Conservation (phyloP, 805 yeast genomes). For the Cyberlindnera americana region DNA sequence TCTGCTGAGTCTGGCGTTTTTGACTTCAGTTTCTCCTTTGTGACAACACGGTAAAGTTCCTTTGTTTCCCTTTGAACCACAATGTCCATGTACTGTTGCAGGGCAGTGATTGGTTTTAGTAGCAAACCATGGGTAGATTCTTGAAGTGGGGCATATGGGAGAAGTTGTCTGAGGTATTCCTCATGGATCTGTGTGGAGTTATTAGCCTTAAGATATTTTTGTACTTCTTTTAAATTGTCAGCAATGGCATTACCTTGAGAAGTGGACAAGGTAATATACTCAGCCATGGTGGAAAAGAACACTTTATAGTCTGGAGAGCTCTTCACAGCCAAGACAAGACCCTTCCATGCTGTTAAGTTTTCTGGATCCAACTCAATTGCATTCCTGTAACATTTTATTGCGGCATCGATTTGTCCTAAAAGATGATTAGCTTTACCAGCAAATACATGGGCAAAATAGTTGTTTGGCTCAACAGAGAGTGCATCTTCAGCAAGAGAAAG, state of each 20-base stretch:
- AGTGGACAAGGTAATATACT: slow-evolving; percentile 39
- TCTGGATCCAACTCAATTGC: slow-evolving; percentile 51
- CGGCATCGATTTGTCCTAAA: slow-evolving; percentile 35
- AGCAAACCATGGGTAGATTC: slow-evolving; percentile 47
- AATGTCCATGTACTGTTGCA: slow-evolving; percentile 41
- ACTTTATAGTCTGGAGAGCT: slow-evolving; percentile 34
- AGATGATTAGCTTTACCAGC: slow-evolving; percentile 66
- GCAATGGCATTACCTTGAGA: slow-evolving; percentile 43
- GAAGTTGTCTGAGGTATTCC: slow-evolving; percentile 43
- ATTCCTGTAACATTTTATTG: slow-evolving; percentile 40
- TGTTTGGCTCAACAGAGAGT: slow-evolving; percentile 49
- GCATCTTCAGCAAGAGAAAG: slow-evolving; percentile 53
- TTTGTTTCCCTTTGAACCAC: slow-evolving; percentile 38
- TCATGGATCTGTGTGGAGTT: slow-evolving; percentile 35
- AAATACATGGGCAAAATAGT: slow-evolving; percentile 66
- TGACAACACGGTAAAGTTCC: slow-evolving; percentile 36
- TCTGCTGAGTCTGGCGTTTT: slow-evolving; percentile 25
- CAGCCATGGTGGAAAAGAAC: slow-evolving; percentile 47
- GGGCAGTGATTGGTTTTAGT: slow-evolving; percentile 43
- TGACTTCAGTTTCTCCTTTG: slow-evolving; percentile 45
- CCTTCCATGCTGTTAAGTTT: slow-evolving; percentile 76
- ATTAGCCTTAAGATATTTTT: slow-evolving; percentile 43
- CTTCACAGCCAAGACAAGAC: slow-evolving; percentile 50
- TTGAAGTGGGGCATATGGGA: slow-evolving; percentile 56
- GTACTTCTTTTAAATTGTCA: slow-evolving; percentile 47